Evolutionary conservation across 306 rosid genomes (phyloP).

Genomic region (Gynostemma pentaphyllum): DNA sequence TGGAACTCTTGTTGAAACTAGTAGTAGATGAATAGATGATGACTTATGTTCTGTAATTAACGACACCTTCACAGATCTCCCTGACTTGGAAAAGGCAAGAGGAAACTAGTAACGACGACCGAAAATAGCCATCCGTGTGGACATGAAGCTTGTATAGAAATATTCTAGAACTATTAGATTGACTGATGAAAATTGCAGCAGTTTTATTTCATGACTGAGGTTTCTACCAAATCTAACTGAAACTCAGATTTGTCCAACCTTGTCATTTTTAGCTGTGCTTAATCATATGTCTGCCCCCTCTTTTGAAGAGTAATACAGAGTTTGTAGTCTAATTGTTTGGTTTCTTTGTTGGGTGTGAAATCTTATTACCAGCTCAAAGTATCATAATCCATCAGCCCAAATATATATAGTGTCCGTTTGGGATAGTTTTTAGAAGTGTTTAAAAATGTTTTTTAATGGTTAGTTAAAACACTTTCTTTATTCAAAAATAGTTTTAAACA

Average conservation of each 20-base stretch:
- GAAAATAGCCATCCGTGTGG: background rate
- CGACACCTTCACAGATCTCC: conserved; percentile 49
- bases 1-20: too few species aligned
- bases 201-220: background rate
- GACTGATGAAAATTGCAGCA: background rate
- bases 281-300: background rate
- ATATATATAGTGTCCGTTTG: too few species aligned
- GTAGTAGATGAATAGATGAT: background rate
- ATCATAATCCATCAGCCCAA: background rate
- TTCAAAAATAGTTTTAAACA: too few species aligned
- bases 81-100: conserved; percentile 85
- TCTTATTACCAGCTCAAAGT: too few species aligned
- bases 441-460: too few species aligned
- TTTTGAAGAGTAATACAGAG: background rate
- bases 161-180: conserved; percentile 1
- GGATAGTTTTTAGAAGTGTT: too few species aligned
- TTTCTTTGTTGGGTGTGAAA: background rate
- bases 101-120: conserved; percentile 25
- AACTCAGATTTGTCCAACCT: background rate
- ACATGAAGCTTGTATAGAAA: conserved; percentile 2
- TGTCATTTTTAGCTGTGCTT: background rate
- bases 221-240: background rate
- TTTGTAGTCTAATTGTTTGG: background rate
- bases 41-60: background rate
- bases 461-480: too few species aligned